These are phyloP conservation scores for Musa troglodytarum DNA, from an alignment of 176 grass and related monocot genomes.

Conservation along the genomic window DNA sequence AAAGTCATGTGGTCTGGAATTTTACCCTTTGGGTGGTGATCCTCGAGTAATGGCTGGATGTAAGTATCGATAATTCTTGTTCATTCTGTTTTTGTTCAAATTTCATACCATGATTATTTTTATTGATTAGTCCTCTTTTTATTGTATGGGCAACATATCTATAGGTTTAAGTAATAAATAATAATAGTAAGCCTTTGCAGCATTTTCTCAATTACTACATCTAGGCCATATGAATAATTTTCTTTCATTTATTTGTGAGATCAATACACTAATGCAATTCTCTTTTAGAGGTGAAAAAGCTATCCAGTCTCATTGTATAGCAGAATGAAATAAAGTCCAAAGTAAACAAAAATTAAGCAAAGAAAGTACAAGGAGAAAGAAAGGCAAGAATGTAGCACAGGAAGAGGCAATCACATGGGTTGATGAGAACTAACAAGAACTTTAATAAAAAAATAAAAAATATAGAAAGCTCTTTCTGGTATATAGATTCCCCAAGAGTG, in stretches of 20 bases:
- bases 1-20: conserved; percentile 84
- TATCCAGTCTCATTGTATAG: too few species aligned
- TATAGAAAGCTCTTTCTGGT: too few species aligned
- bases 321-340: too few species aligned
- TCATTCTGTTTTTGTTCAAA: neutral
- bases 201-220: neutral
- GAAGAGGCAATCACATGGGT: neutral
- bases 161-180: neutral
- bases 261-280: neutral
- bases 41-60: conserved; percentile 81
- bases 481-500: neutral
- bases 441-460: too few species aligned
- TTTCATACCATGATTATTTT: neutral
- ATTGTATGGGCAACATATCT: neutral
- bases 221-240: neutral
- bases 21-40: conserved; percentile 96
- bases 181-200: neutral
- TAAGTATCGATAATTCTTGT: conserved; percentile 34
- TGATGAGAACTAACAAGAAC: neutral
- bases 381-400: neutral
- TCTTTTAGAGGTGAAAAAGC: neutral
- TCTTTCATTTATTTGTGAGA: neutral
- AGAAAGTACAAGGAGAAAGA: neutral
- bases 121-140: neutral
- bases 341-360: too few species aligned